Conservation (phyloP, 257 asterid genomes). For the Knoxia roxburghii region DNA sequence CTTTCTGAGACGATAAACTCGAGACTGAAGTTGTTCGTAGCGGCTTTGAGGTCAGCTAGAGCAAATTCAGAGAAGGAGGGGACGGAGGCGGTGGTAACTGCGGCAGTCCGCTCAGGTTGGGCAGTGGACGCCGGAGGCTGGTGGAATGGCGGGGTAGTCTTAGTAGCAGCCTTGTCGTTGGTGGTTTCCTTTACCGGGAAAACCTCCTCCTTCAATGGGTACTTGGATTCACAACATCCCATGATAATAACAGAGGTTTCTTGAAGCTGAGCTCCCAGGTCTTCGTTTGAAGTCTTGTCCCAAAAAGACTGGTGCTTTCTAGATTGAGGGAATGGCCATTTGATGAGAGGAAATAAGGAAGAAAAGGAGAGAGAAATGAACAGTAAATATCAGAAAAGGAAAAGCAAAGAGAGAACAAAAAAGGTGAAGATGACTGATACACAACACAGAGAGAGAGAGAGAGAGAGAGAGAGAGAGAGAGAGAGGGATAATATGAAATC, state of each 20-base stretch:
- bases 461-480: no score
- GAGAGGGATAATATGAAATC: no score
- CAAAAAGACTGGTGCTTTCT: background rate
- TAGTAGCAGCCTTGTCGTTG: conserved; percentile 1
- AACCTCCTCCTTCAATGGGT: conserved; percentile 35
- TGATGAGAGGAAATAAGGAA: background rate
- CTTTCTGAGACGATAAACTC: conserved; percentile 64
- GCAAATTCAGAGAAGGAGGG: conserved; percentile 48
- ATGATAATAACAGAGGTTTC: conserved; percentile 11
- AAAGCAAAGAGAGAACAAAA: background rate
- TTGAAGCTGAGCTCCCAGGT: background rate
- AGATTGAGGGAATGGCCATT: conserved; percentile 3
- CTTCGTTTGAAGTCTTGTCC: background rate
- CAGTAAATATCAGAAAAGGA: background rate
- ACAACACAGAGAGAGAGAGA: no score
- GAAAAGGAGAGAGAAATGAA: background rate
- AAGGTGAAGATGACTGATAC: background rate
- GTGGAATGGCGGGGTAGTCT: conserved; percentile 5
- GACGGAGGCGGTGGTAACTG: conserved; percentile 19
- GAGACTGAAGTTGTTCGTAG: conserved; percentile 59
- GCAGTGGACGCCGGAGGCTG: conserved; percentile 11
- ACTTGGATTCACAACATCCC: conserved; percentile 54
- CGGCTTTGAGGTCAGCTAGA: conserved; percentile 48
- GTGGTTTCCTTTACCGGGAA: conserved; percentile 39
- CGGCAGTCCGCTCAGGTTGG: conserved; percentile 17